These are phyloP conservation scores for Boletus pseudopeckii DNA, from an alignment of 768 basidiomycete species.

Conservation along the genomic window DNA sequence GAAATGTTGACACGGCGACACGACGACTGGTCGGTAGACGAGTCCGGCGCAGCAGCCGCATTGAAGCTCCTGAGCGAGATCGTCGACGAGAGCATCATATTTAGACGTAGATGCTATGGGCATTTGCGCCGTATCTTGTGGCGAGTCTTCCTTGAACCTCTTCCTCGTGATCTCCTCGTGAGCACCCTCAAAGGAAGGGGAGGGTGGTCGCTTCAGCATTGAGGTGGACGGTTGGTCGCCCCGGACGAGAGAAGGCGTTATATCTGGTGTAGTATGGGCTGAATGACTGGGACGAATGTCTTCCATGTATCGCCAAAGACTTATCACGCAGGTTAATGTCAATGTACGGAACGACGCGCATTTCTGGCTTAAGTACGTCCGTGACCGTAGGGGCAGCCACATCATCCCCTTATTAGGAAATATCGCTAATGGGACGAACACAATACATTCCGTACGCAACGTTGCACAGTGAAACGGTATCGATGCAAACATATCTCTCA, in stretches of 20 bases:
- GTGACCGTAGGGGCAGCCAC: conserved; percentile 22
- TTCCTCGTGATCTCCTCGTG: conserved; percentile 52
- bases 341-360: conserved; percentile 12
- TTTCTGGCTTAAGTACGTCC: conserved; percentile 22
- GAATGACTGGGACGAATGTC: not conserved
- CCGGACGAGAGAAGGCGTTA: conserved; percentile 5
- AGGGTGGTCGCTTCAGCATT: conserved; percentile 58
- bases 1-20: conserved; percentile 85
- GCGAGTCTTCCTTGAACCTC: conserved; percentile 51
- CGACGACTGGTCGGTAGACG: conserved; percentile 77
- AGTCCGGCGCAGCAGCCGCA: conserved; percentile 85
- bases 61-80: conserved; percentile 70
- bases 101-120: conserved; percentile 20
- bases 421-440: conserved; percentile 7
- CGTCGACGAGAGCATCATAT: conserved; percentile 45
- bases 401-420: conserved; percentile 23
- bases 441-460: not conserved
- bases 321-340: conserved; percentile 19
- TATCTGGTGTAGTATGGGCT: not conserved
- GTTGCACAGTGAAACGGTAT: not conserved
- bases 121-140: conserved; percentile 16
- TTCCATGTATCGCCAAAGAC: conserved; percentile 19
- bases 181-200: conserved; percentile 52
- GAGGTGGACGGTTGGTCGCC: conserved; percentile 18
- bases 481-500: not conserved